Evolutionary conservation across 768 basidiomycete species (phyloP).

Genomic region (Candolleomyces efflorescens): DNA sequence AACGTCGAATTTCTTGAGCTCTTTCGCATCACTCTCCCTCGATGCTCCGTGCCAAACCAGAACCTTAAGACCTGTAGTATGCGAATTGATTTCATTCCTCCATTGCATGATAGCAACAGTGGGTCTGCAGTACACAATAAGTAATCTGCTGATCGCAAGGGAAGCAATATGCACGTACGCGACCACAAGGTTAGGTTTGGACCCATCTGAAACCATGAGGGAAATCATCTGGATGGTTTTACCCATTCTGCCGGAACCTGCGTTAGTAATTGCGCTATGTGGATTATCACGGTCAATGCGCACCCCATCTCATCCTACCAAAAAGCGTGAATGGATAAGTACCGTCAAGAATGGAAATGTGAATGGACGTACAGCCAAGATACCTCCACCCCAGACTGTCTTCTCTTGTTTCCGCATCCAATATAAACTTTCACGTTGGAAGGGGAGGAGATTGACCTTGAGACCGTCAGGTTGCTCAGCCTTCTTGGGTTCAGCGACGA

Average conservation of each 20-base stretch:
- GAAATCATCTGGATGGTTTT: slow-evolving; percentile 98
- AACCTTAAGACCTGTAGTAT: slow-evolving; percentile 81
- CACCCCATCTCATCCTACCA: slow-evolving; percentile 88
- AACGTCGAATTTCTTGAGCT: slow-evolving; percentile 83
- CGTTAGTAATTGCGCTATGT: slow-evolving; percentile 7
- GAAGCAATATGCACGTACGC: slow-evolving; percentile 54
- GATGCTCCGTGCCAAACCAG: slow-evolving; percentile 89
- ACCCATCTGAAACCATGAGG: slow-evolving; percentile 72
- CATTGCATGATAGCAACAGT: slow-evolving; percentile 73
- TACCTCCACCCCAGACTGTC: slow-evolving; percentile 83
- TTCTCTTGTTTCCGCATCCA: slow-evolving; percentile 97
- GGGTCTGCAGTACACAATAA: slow-evolving; percentile 29
- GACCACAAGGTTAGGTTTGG: slow-evolving; percentile 85
- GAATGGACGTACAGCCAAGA: slow-evolving; percentile 71
- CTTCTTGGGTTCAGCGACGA: slow-evolving; percentile 48
- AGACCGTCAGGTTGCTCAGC: slow-evolving; percentile 80
- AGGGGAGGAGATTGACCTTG: slow-evolving; percentile 84
- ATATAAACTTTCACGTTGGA: slow-evolving; percentile 90
- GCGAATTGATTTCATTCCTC: slow-evolving; percentile 88
- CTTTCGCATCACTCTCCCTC: slow-evolving; percentile 60
- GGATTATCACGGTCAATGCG: slow-evolving; percentile 15
- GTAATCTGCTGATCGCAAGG: slow-evolving; percentile 37
- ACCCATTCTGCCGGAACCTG: slow-evolving; percentile 57
- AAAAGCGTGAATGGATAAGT: not conserved
- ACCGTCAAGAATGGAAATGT: not conserved